Conservation (phyloP, 768 basidiomycete species). For the Dentipellis sp. region DNA sequence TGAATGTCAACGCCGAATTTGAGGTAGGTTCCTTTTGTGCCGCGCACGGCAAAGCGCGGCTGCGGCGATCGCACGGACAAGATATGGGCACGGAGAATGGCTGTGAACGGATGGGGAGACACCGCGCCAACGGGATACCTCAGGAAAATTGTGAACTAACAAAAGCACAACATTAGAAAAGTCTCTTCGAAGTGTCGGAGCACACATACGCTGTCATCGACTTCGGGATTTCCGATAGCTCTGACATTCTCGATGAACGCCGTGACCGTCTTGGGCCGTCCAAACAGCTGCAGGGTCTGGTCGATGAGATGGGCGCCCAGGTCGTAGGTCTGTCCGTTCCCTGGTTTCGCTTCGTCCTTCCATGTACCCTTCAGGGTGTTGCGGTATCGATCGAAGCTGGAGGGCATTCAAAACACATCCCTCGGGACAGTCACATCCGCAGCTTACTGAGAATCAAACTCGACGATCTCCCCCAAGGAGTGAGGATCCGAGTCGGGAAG, state of each 20-base stretch:
- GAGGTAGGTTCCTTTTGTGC: slow-evolving; percentile 59
- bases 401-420: background rate
- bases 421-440: background rate
- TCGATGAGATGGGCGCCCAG: slow-evolving; percentile 77
- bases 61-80: slow-evolving; percentile 61
- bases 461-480: slow-evolving; percentile 51
- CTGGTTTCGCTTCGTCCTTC: slow-evolving; percentile 64
- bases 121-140: slow-evolving; percentile 26
- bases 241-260: slow-evolving; percentile 65
- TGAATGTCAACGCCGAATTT: slow-evolving; percentile 77
- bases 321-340: slow-evolving; percentile 64
- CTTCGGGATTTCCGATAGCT: slow-evolving; percentile 49
- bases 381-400: slow-evolving; percentile 70
- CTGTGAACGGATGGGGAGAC: slow-evolving; percentile 48
- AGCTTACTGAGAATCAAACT: slow-evolving; percentile 69
- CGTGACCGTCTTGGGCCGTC: slow-evolving; percentile 57
- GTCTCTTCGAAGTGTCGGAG: background rate
- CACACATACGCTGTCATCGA: slow-evolving; percentile 54
- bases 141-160: slow-evolving; percentile 15
- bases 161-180: slow-evolving; percentile 37
- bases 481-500: slow-evolving; percentile 41
- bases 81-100: slow-evolving; percentile 58
- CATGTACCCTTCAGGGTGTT: slow-evolving; percentile 58
- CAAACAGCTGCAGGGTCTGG: slow-evolving; percentile 69
- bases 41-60: slow-evolving; percentile 63